Conservation (phyloP, 192 early-diverging fungal species). For the Coemansia sp. region DNA sequence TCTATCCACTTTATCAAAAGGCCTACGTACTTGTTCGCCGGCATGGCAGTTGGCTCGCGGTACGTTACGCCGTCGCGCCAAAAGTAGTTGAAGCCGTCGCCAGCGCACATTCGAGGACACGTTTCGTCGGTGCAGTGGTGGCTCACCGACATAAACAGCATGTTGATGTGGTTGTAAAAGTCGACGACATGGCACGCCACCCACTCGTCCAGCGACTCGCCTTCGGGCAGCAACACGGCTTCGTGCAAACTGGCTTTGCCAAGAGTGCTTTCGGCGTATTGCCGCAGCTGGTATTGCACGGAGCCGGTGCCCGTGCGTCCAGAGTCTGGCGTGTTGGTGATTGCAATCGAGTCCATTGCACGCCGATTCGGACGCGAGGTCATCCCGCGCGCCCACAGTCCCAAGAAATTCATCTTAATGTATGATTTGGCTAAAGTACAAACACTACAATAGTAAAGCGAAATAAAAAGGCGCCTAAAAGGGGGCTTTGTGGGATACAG, state of each 20-base stretch:
- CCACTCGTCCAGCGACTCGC: conserved; percentile 90
- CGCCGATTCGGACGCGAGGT: conserved; percentile 44
- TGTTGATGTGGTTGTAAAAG: conserved; percentile 96
- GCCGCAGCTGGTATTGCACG: conserved; percentile 53
- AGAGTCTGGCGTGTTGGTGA: conserved; percentile 23
- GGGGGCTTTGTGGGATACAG: not conserved
- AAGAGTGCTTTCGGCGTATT: conserved; percentile 68
- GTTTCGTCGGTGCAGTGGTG: conserved; percentile 84
- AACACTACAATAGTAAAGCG: not conserved
- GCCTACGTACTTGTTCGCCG: conserved; percentile 88
- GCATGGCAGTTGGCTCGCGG: conserved; percentile 83
- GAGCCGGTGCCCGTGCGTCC: conserved; percentile 32
- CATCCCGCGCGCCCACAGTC: conserved; percentile 51
- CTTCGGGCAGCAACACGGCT: conserved; percentile 80
- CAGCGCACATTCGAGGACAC: conserved; percentile 91
- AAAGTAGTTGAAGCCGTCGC: conserved; percentile 78
- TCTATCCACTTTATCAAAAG: conserved; percentile 85
- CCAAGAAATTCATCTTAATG: conserved; percentile 47
- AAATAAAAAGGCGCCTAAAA: not conserved
- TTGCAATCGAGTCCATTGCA: conserved; percentile 50
- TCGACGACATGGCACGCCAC: conserved; percentile 90
- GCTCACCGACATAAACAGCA: conserved; percentile 83
- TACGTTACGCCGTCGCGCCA: conserved; percentile 83
- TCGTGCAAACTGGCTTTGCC: conserved; percentile 74
- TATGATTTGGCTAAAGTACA: not conserved